Conservation (phyloP, 495 filamentous ascomycete genomes). For the Penicillium riverlandense region DNA sequence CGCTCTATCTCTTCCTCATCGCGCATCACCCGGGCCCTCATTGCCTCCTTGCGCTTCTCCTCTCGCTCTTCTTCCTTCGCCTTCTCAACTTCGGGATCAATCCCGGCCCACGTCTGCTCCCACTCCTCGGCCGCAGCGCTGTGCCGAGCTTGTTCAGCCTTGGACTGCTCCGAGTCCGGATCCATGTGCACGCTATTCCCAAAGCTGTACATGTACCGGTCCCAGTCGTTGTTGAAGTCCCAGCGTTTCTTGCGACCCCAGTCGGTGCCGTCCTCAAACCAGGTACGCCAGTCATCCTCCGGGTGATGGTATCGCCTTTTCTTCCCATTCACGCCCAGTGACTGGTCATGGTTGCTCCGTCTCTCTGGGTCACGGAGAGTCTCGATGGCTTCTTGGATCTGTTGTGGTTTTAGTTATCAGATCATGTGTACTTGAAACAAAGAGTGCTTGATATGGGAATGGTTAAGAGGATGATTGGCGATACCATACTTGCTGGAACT, state of each 20-base stretch:
- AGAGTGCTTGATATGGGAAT: not conserved
- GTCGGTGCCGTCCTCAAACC: not conserved
- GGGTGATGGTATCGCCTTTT: not conserved
- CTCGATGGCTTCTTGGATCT: slow-evolving; percentile 35
- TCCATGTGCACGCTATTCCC: slow-evolving; percentile 28
- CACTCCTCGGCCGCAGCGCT: slow-evolving; percentile 8
- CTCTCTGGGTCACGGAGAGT: slow-evolving; percentile 25
- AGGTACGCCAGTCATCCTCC: not conserved
- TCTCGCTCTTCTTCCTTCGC: slow-evolving; percentile 3
- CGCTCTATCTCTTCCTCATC: slow-evolving; percentile 2
- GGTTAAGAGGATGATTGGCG: not conserved
- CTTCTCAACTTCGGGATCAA: slow-evolving; percentile 5
- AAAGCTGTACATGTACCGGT: slow-evolving; percentile 24
- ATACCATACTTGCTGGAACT: slow-evolving; percentile 38
- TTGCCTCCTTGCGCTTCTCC: slow-evolving; percentile 5
- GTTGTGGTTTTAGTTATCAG: not conserved
- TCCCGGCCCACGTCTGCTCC: slow-evolving; percentile 5
- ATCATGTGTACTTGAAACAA: not conserved
- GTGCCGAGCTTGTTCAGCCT: slow-evolving; percentile 12
- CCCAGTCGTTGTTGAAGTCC: slow-evolving; percentile 1
- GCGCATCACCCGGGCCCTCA: slow-evolving; percentile 6
- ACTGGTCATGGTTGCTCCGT: slow-evolving; percentile 20
- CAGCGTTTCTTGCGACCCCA: not conserved
- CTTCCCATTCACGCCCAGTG: not conserved
- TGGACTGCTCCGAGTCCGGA: slow-evolving; percentile 15